phyloP scores from a whole-genome alignment of 352 stramenopile species.

The Globisporangium spinosum region DNA sequence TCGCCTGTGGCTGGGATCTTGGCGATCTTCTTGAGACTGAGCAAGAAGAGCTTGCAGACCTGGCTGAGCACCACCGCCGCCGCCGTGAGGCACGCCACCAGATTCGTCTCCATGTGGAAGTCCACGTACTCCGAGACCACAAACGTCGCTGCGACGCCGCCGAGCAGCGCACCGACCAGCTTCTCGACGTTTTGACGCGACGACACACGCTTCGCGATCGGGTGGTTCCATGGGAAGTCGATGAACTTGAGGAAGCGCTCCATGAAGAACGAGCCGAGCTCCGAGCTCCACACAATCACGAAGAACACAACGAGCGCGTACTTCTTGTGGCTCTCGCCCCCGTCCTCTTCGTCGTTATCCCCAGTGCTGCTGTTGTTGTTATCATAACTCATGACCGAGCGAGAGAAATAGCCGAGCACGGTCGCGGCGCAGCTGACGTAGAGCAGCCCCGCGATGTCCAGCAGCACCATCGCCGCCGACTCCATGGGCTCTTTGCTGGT shows the following conservation, averaged over 20 bases:
- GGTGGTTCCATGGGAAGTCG: constrained; percentile 55
- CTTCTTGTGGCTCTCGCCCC: neutral
- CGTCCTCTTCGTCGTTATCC: neutral
- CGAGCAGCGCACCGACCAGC: constrained; percentile 39
- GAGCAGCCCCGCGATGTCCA: constrained; percentile 49
- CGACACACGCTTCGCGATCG: constrained; percentile 41
- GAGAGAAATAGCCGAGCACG: constrained; percentile 49
- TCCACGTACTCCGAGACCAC: constrained; percentile 29
- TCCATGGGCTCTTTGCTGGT: constrained; percentile 65
- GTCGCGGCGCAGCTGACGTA: constrained; percentile 42
- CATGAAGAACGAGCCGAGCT: constrained; percentile 50
- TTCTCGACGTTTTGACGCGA: constrained; percentile 62
- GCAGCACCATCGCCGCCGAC: constrained; percentile 47
- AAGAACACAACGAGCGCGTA: constrained; percentile 39
- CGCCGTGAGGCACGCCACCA: constrained; percentile 30
- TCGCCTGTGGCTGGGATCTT: constrained; percentile 38
- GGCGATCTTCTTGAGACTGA: constrained; percentile 62
- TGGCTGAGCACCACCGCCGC: constrained; percentile 41
- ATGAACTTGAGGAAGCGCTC: constrained; percentile 41
- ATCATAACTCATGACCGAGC: constrained; percentile 16
- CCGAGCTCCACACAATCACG: constrained; percentile 50
- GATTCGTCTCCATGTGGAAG: constrained; percentile 29
- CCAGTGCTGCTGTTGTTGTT: constrained; percentile 18
- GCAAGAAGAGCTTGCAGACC: constrained; percentile 52
- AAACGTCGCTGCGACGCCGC: constrained; percentile 34